phyloP scores from a whole-genome alignment of 352 stramenopile species.

The Phytophthora vignae region DNA sequence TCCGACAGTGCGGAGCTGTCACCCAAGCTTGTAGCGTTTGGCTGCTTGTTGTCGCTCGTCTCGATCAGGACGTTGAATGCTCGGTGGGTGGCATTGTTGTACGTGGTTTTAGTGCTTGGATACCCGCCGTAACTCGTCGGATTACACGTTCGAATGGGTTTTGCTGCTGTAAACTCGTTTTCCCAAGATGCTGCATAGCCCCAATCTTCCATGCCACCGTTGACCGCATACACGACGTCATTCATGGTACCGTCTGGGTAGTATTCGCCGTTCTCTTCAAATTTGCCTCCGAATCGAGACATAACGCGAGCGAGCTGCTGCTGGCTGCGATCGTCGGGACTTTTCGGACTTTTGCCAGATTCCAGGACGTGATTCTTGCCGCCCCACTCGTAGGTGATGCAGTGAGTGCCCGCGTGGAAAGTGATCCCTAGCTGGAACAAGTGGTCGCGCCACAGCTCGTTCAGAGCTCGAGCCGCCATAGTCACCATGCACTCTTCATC shows the following conservation, averaged over 20 bases:
- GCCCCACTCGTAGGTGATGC: conserved; percentile 97
- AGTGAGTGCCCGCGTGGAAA: conserved; percentile 96
- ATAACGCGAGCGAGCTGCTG: conserved; percentile 62
- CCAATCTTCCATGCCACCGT: conserved; percentile 97
- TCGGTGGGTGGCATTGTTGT: conserved; percentile 92
- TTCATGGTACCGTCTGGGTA: conserved; percentile 91
- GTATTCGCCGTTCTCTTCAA: conserved; percentile 60
- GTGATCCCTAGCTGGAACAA: conserved; percentile 96
- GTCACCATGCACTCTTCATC: conserved; percentile 91
- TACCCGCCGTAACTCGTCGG: conserved; percentile 91
- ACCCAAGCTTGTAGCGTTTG: conserved; percentile 72
- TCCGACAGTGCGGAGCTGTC: conserved; percentile 58
- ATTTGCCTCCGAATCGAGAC: conserved; percentile 73
- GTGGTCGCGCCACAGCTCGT: conserved; percentile 96
- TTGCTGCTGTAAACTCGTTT: conserved; percentile 54
- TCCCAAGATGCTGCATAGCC: conserved; percentile 91
- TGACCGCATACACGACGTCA: conserved; percentile 95
- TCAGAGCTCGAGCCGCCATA: conserved; percentile 93
- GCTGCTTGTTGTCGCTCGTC: conserved; percentile 91
- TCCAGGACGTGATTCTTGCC: conserved; percentile 81
- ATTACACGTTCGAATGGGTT: conserved; percentile 78
- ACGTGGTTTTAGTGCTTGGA: conserved; percentile 79
- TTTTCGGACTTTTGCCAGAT: conserved; percentile 51
- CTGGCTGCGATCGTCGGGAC: conserved; percentile 65
- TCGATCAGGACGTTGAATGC: conserved; percentile 96